A percentile compares a stretch with the other conserved stretches of the same genome.
Conservation (phyloP, 208 protist species). For the Trypanosoma boissoni region DNA sequence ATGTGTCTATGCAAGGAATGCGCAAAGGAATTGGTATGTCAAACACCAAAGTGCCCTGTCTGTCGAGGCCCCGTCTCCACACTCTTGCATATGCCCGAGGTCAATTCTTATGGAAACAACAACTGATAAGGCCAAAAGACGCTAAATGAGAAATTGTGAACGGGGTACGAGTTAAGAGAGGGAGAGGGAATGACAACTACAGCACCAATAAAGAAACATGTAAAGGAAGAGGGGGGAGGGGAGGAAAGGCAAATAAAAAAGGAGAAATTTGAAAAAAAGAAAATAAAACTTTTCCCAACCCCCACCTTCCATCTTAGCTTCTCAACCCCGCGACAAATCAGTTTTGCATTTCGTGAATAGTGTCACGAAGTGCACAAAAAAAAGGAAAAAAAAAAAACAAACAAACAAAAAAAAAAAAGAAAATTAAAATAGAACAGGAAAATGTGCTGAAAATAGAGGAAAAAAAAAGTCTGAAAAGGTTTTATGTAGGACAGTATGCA, state of each 20-base stretch:
- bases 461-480: slow-evolving; percentile 3
- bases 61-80: slow-evolving; percentile 88
- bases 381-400: slow-evolving; percentile 26
- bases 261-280: not conserved
- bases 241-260: not conserved
- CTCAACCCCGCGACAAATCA: not conserved
- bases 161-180: not conserved
- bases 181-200: not conserved
- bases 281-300: too few species aligned
- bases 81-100: slow-evolving; percentile 81
- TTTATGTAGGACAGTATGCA: too few species aligned
- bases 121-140: too few species aligned
- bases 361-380: not conserved
- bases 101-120: too few species aligned
- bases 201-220: not conserved
- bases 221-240: not conserved
- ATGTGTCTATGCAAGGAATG: slow-evolving; percentile 94
- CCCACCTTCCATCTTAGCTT: too few species aligned
- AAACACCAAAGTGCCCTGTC: slow-evolving; percentile 93
- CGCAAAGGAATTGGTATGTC: slow-evolving; percentile 88
- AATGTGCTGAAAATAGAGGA: not conserved
- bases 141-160: too few species aligned
- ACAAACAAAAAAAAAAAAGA: slow-evolving; percentile 3
- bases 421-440: slow-evolving; percentile 11
- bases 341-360: not conserved